These are phyloP conservation scores for Diaporthe sp. DNA, from an alignment of 2,329 filamentous ascomycete genomes.

Conservation along the genomic window DNA sequence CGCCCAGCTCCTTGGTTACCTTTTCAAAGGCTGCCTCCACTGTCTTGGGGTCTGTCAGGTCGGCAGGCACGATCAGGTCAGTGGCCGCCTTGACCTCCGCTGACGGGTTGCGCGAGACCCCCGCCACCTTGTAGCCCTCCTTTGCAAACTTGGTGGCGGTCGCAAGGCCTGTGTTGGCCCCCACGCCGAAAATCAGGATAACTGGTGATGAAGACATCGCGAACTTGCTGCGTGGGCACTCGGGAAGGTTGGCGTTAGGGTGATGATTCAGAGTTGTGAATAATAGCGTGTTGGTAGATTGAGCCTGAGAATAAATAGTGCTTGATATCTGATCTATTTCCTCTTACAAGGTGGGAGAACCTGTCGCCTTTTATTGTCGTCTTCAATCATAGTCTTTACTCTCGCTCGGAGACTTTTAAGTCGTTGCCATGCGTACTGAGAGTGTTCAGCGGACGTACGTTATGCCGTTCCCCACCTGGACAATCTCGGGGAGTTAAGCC, in stretches of 20 bases:
- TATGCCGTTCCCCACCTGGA: neutral
- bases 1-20: constrained; percentile 52
- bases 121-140: constrained; percentile 59
- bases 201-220: constrained; percentile 45
- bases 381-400: neutral
- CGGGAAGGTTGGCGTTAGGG: neutral
- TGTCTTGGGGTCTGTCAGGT: constrained; percentile 53
- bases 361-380: neutral
- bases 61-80: constrained; percentile 52
- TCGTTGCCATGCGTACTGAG: neutral
- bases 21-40: constrained; percentile 54
- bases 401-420: neutral
- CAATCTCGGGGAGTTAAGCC: neutral
- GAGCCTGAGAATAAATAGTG: neutral
- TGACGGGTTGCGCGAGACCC: constrained; percentile 52
- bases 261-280: neutral
- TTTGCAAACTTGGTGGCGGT: constrained; percentile 55
- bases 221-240: neutral
- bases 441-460: neutral
- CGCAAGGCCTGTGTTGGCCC: constrained; percentile 55
- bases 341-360: too few species aligned
- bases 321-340: neutral
- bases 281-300: too few species aligned
- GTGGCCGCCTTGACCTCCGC: constrained; percentile 48
- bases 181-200: constrained; percentile 59